Percentiles rank a stretch among this genome's conserved stretches.
phyloP scores from a whole-genome alignment of 2,329 filamentous ascomycete species.

The Sordariomycetes sp. region DNA sequence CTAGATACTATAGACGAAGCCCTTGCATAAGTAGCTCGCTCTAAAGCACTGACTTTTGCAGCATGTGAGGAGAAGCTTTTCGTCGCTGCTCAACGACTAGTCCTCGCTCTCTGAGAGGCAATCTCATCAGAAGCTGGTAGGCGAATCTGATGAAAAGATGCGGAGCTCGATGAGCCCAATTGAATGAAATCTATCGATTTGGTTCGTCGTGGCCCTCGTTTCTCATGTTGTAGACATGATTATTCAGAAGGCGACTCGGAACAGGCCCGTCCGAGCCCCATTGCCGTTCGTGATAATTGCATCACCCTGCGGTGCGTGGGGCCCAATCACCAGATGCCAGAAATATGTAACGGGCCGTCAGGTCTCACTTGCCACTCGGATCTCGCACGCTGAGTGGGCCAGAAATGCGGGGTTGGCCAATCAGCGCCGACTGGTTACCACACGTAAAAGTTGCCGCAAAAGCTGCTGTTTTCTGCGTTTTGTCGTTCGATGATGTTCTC shows the following conservation, averaged over 20 bases:
- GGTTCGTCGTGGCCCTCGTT: no score
- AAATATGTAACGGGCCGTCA: neutral
- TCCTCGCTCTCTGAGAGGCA: no score
- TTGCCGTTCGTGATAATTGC: neutral
- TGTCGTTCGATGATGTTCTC: constrained; percentile 4
- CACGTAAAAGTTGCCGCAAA: neutral
- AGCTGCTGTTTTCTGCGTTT: constrained; percentile 1
- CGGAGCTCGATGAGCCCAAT: no score
- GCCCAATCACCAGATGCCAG: neutral
- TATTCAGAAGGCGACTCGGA: neutral
- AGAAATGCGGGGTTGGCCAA: constrained; percentile 5
- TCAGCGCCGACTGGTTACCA: neutral
- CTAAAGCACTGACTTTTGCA: no score
- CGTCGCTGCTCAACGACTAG: no score
- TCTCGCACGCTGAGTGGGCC: neutral
- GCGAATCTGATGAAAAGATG: no score
- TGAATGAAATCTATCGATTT: no score
- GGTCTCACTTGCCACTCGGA: neutral
- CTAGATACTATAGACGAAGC: no score
- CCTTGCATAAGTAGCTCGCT: no score
- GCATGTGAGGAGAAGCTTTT: no score
- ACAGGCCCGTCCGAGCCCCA: neutral
- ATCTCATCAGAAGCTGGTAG: no score
- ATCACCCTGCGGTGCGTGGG: neutral
- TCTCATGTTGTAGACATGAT: neutral